These are phyloP conservation scores for Aureobasidium pullulans DNA, from an alignment of 2,329 filamentous ascomycete species.

Conservation along the genomic window DNA sequence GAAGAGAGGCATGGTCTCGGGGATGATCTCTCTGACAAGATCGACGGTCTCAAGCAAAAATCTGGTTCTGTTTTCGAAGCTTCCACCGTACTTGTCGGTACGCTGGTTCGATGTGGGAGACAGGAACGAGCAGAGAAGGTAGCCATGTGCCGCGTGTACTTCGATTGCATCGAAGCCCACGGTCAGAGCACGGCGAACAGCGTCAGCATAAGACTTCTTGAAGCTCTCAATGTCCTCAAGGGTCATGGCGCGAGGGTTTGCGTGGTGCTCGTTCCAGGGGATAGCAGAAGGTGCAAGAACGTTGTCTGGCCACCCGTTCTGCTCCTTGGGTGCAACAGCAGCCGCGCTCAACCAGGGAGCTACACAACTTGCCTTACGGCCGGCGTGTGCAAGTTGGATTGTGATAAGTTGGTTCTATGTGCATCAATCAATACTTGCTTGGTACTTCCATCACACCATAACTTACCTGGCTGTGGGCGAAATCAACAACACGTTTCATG, in stretches of 20 bases:
- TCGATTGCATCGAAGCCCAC: conserved; percentile 74
- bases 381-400: conserved; percentile 77
- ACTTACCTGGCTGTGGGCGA: conserved; percentile 64
- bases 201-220: conserved; percentile 55
- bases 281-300: conserved; percentile 52
- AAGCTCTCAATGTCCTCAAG: conserved; percentile 59
- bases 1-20: conserved; percentile 62
- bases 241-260: conserved; percentile 60
- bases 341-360: conserved; percentile 56
- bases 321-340: conserved; percentile 44
- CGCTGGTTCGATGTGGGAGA: conserved; percentile 63
- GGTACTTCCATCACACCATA: background rate
- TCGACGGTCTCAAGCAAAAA: conserved; percentile 62
- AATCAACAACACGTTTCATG: conserved; percentile 64
- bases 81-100: conserved; percentile 60
- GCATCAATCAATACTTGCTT: background rate
- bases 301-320: conserved; percentile 48
- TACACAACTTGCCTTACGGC: conserved; percentile 54
- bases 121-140: conserved; percentile 64
- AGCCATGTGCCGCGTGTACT: conserved; percentile 74
- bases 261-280: conserved; percentile 55
- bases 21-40: conserved; percentile 54
- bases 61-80: conserved; percentile 63
- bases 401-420: conserved; percentile 55
- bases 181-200: conserved; percentile 46